Percentiles rank a stretch among this genome's conserved stretches.
Conservation (phyloP, 2,329 filamentous ascomycete species). For the Xylaria sp. region DNA sequence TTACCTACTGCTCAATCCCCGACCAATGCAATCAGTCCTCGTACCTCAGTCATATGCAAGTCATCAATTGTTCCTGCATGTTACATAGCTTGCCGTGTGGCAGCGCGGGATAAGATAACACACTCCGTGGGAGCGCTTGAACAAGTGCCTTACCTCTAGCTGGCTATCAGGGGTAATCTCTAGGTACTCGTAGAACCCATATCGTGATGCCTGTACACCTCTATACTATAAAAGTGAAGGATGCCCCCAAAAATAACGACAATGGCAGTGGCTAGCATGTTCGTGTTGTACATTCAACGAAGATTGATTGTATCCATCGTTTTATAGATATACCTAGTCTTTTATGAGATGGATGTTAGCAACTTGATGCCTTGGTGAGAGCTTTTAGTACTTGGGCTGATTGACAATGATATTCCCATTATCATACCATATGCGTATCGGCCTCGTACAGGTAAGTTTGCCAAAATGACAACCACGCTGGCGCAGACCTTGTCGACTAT, state of each 20-base stretch:
- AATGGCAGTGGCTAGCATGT: neutral
- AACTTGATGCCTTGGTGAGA: neutral
- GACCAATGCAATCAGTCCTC: conserved; percentile 1
- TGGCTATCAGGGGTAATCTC: neutral
- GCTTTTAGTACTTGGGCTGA: too few relatives aligned
- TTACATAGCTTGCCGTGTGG: neutral
- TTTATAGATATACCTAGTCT: neutral
- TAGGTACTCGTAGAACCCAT: neutral
- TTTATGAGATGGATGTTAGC: neutral
- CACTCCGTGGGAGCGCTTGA: conserved; percentile 3
- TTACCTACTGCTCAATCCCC: neutral
- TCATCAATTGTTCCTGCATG: conserved; percentile 40
- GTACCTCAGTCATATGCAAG: conserved; percentile 27
- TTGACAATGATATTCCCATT: too few relatives aligned
- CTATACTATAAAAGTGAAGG: neutral
- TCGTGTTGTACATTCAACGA: neutral
- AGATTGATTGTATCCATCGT: neutral
- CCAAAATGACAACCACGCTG: too few relatives aligned
- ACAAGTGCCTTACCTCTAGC: neutral
- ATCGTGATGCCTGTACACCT: neutral
- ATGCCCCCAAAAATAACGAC: neutral
- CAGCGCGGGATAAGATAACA: conserved; percentile 11
- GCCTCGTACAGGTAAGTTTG: too few relatives aligned
- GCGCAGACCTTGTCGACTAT: too few relatives aligned
- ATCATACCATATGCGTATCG: too few relatives aligned